phyloP scores from a whole-genome alignment of 768 basidiomycete species.

The Paxillus rubicundulus region DNA sequence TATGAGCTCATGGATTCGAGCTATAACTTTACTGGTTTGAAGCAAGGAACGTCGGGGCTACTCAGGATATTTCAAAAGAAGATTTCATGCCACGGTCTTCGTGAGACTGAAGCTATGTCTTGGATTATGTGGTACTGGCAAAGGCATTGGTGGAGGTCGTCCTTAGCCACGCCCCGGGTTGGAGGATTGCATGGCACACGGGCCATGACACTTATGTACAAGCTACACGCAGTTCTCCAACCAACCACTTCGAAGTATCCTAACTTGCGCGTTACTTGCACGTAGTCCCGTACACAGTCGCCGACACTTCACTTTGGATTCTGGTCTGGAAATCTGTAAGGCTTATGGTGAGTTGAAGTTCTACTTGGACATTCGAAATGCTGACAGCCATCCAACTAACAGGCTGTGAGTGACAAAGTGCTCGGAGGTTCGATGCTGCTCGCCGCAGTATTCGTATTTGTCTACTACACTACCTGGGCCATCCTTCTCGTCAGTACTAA shows the following conservation, averaged over 20 bases:
- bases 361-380: background rate
- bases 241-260: slow-evolving; percentile 7
- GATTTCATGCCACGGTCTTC: slow-evolving; percentile 2
- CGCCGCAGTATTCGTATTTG: slow-evolving; percentile 70
- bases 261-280: background rate
- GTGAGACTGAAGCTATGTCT: background rate
- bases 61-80: background rate
- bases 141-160: background rate
- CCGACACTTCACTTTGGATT: background rate
- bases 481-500: slow-evolving; percentile 66
- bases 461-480: slow-evolving; percentile 92
- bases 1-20: slow-evolving; percentile 58
- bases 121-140: background rate
- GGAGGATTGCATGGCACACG: background rate
- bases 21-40: background rate
- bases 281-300: background rate
- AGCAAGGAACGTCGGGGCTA: background rate
- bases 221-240: background rate
- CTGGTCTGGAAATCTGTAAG: background rate
- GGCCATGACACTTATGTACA: background rate
- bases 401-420: slow-evolving; percentile 81
- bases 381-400: slow-evolving; percentile 6
- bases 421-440: slow-evolving; percentile 80
- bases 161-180: too few species aligned
- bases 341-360: slow-evolving; percentile 24